These are phyloP conservation scores for Fusarium nanum DNA, from an alignment of 2,329 filamentous ascomycete species.

Conservation along the genomic window DNA sequence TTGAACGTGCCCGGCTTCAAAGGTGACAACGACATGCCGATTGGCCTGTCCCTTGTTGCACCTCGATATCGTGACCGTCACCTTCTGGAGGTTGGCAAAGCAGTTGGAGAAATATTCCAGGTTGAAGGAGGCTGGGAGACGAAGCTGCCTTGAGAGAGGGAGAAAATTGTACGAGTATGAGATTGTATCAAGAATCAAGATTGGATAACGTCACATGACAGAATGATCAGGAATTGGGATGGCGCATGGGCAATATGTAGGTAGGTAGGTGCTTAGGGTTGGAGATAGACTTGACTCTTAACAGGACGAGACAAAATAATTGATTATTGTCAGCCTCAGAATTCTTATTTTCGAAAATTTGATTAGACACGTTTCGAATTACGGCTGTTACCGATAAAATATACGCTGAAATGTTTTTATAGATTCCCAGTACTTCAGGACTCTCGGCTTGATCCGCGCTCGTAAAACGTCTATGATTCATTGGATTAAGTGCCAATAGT, in stretches of 20 bases:
- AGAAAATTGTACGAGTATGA: background rate
- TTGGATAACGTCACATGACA: conserved; percentile 5
- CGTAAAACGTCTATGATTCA: conserved; percentile 17
- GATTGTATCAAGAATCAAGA: background rate
- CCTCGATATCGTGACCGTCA: conserved; percentile 60
- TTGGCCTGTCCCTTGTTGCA: conserved; percentile 67
- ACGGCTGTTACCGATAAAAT: conserved; percentile 1
- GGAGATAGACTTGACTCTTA: background rate
- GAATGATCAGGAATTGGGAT: background rate
- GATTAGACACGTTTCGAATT: background rate
- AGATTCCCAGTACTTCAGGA: conserved; percentile 16
- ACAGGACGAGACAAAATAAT: background rate
- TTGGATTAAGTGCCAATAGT: conserved; percentile 18
- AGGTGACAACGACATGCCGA: conserved; percentile 64
- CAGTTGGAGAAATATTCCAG: conserved; percentile 52
- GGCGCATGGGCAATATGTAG: conserved; percentile 11
- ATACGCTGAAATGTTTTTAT: conserved; percentile 36
- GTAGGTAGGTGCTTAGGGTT: background rate
- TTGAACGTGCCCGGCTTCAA: conserved; percentile 73
- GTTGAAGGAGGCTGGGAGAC: conserved; percentile 47
- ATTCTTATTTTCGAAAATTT: background rate
- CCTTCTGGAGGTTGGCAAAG: conserved; percentile 57
- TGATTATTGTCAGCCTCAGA: background rate
- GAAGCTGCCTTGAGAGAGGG: conserved; percentile 14
- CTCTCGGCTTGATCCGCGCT: conserved; percentile 14